Evolutionary conservation across 108 stramenopile genomes (phyloP).

Genomic region (Thalassiosira profunda): DNA sequence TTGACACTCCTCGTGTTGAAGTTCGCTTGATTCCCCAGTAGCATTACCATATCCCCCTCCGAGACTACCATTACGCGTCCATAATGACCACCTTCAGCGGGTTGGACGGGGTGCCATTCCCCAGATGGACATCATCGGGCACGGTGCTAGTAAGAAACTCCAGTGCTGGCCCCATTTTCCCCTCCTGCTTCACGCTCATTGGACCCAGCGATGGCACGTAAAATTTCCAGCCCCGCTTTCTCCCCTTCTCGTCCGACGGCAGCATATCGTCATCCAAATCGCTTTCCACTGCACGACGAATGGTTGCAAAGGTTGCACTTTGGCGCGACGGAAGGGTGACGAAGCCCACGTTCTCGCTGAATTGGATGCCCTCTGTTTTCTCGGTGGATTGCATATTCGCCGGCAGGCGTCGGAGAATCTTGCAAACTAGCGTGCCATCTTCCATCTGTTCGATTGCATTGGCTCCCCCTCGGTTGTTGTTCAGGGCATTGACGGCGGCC

Average conservation of each 20-base stretch:
- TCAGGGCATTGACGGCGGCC: constrained; percentile 13
- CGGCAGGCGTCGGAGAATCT: constrained; percentile 32
- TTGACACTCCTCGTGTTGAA: no score
- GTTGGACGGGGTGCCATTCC: constrained; percentile 60
- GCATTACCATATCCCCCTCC: no score
- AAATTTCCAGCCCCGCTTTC: constrained; percentile 66
- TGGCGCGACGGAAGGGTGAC: constrained; percentile 62
- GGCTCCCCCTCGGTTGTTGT: constrained; percentile 5
- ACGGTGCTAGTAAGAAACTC: constrained; percentile 58
- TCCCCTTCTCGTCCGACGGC: constrained; percentile 15
- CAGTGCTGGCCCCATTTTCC: constrained; percentile 55
- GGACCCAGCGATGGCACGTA: constrained; percentile 80
- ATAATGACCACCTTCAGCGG: constrained; percentile 62
- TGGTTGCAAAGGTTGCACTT: constrained; percentile 62
- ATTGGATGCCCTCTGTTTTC: constrained; percentile 21
- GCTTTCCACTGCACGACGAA: constrained; percentile 54
- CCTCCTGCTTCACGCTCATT: constrained; percentile 75
- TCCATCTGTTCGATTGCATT: constrained; percentile 46
- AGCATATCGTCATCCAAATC: constrained; percentile 67
- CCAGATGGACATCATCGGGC: constrained; percentile 50
- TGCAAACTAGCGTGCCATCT: constrained; percentile 46
- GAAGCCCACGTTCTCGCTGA: constrained; percentile 71
- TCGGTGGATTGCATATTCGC: neutral
- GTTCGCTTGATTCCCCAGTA: no score
- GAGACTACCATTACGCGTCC: no score